Percentiles rank a stretch among this genome's conserved stretches.
Conservation (phyloP, 2,329 filamentous ascomycete species). For the Fusarium robinianum region DNA sequence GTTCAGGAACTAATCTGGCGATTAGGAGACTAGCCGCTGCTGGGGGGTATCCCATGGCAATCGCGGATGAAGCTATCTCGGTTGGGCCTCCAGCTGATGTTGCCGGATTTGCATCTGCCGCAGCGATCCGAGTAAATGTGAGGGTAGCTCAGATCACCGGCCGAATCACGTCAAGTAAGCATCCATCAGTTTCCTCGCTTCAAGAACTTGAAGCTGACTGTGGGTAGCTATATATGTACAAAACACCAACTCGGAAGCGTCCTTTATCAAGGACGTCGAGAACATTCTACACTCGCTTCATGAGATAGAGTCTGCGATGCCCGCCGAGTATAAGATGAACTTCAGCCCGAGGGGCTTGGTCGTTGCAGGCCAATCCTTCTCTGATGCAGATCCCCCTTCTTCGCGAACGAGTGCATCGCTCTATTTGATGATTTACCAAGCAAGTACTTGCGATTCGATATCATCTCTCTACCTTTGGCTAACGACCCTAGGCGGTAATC, state of each 20-base stretch:
- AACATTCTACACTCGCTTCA: conserved; percentile 19
- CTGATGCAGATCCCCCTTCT: conserved; percentile 5
- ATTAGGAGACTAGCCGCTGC: conserved; percentile 22
- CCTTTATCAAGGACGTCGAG: conserved; percentile 22
- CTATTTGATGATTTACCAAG: conserved; percentile 19
- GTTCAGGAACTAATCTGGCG: not conserved
- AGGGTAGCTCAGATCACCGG: conserved; percentile 18
- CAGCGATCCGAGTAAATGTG: conserved; percentile 19
- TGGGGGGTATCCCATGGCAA: conserved; percentile 16
- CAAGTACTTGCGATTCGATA: not conserved
- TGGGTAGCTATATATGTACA: conserved; percentile 19
- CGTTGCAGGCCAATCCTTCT: conserved; percentile 3
- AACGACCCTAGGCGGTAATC: conserved; percentile 10
- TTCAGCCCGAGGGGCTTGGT: conserved; percentile 6
- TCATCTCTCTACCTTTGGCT: not conserved
- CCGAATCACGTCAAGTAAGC: conserved; percentile 18
- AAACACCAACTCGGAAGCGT: conserved; percentile 9
- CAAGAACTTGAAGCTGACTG: not conserved
- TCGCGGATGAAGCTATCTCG: conserved; percentile 18
- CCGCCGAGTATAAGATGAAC: conserved; percentile 12
- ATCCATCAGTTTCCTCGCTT: not conserved
- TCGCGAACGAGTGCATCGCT: conserved; percentile 19
- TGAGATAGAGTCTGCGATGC: conserved; percentile 20
- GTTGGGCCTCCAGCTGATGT: conserved; percentile 11
- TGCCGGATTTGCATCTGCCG: conserved; percentile 17